Base-by-base conservation (phyloP, 1,284 basidiomycete species). In the Meripilus lineatus region DNA sequence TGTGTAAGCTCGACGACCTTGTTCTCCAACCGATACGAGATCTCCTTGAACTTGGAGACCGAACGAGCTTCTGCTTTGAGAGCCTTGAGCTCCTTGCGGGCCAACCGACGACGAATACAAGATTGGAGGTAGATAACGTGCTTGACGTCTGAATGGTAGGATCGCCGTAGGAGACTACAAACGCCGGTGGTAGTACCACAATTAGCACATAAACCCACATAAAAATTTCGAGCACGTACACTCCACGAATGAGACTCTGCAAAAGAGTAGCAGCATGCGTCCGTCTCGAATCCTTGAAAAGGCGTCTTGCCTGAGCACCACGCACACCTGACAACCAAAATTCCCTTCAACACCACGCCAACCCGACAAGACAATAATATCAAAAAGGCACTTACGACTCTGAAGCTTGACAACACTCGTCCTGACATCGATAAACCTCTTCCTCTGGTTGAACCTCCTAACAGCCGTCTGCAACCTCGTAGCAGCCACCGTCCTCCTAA, bases 1-100 rank as follows among this genome's bases (percentile, higher is more conserved):
- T 99, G 96, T 0, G 96, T 99, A 55, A 99, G 86, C 64, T 99
- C 95, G 48, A 99, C 92, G 38, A 99, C 96, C 71, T 99, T 99
- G 78, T 99, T 99, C 72, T 99, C 96, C 49, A 99, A 77, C 56
- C 83, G 84, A 65, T 98, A 99, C 0, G 96, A 98, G 53, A 97
- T 97, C 69, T 99, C 96, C 69, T 99, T 97, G 79, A 96, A 96
- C 65, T 96, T 97, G 54, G 89, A 89, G 24, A 95, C 95, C 1
- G 95, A 98, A 44, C 93, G 91, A 20, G 96, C 96, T 65, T 99
- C 96, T 21, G 84, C 79, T 58, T 81, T 86, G 50, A 98, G 80
- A 5, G 71, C 74, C 53, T 86, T 85, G 46, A 99, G 80, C 62
- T 97, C 84, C 54, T 84, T 87, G 50, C 86, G 81, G 23, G 96